Conservation (phyloP, 345 rosid genomes). For the Rubroshorea leprosula region DNA sequence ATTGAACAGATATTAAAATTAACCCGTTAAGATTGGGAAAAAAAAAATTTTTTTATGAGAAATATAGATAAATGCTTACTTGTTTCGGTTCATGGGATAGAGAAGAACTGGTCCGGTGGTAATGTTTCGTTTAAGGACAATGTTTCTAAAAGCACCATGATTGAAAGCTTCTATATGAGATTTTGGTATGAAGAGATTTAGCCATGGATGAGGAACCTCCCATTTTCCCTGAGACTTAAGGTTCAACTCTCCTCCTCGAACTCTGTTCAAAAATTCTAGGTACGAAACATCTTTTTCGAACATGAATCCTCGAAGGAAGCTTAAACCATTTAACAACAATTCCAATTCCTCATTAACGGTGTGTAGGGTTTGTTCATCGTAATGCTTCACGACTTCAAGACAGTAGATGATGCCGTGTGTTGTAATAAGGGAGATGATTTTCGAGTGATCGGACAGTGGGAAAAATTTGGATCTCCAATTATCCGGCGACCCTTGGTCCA, state of each 20-base stretch:
- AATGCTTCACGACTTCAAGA: conserved; percentile 65
- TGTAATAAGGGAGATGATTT: conserved; percentile 44
- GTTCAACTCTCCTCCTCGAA: conserved; percentile 58
- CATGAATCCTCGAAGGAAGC: conserved; percentile 26
- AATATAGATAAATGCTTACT: too few relatives aligned
- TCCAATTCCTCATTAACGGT: conserved; percentile 56
- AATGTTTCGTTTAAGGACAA: conserved; percentile 58
- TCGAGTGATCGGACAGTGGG: conserved; percentile 46
- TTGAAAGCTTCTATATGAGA: conserved; percentile 60
- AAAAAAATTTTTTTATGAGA: too few relatives aligned
- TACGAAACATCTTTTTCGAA: conserved; percentile 42
- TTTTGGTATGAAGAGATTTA: conserved; percentile 71
- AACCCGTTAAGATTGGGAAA: too few relatives aligned
- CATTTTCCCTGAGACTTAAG: conserved; percentile 63
- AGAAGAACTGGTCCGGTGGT: conserved; percentile 66
- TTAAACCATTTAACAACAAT: conserved; percentile 22
- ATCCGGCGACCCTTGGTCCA: conserved; percentile 47
- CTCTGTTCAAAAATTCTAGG: conserved; percentile 67
- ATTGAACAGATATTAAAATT: too few relatives aligned
- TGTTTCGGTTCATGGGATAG: conserved; percentile 76
- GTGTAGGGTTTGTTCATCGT: conserved; percentile 44
- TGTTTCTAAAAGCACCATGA: conserved; percentile 51
- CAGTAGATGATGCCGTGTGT: conserved; percentile 55
- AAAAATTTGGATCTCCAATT: conserved; percentile 67
- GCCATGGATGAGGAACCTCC: conserved; percentile 99